Base-by-base conservation (phyloP, 257 asterid species). In the Solanum pennellii region DNA sequence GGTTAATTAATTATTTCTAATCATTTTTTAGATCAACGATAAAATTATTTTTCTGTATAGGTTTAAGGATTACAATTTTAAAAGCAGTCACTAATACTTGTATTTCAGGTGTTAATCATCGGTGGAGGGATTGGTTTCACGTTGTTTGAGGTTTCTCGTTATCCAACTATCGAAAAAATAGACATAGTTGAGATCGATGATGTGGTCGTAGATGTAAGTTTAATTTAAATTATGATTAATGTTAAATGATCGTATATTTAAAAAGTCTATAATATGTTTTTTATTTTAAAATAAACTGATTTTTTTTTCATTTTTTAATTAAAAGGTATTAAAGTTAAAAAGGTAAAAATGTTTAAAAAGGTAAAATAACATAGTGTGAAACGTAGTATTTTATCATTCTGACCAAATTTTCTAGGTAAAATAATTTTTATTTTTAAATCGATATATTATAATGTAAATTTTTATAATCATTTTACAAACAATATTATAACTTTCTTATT, bases 121-220 rank as follows among this genome's bases (percentile, higher is more conserved):
- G 89, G 89, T 9, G 89, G 89, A 33, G 89, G 89, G 9, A 72
- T 79, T 15, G 89, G 89, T 68, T 83, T 83, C 56, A 83, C 85
- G 12, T 45, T 87, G 41, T 72, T 83, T 83, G 89, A 87, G 59
- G 86, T 87, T 8, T 80, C 86, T 44, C 89, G 89, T 27, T 83
- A 87, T 31, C 65, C 89, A 18, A 79, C 73, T 5, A 27, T 87
- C 3, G 86, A 87, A 56, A 68, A 82, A 47, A 87, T 87, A 42
- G 89, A 87, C 20, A 87, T 87, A 3, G 85, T 83, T 47, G 89
- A 87, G 86, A 82, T 87, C 6, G 89, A 87, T 29, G 73, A 87
- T 7, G 74, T 87, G 59, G 89, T 87, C 5, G 74, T 87, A 9
- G 89, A 82, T 82, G 89, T 86, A 41, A 86, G 86, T 86, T 15